These are phyloP conservation scores for Pestalotiopsis sp. DNA, from an alignment of 2,329 filamentous ascomycete species.

Conservation along the genomic window DNA sequence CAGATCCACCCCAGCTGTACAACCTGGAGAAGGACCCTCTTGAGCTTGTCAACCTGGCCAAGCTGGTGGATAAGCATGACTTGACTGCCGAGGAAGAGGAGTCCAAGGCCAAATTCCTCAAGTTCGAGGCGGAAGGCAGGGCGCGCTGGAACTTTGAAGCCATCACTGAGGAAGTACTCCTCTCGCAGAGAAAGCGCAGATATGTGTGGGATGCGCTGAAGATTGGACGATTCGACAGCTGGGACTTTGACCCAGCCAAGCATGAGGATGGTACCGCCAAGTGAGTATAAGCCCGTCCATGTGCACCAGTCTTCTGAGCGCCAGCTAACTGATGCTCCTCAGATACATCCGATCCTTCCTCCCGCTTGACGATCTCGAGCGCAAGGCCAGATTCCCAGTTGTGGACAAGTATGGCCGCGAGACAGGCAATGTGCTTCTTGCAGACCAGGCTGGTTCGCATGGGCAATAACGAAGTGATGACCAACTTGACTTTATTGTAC, in stretches of 20 bases:
- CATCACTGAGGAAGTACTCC: constrained; percentile 75
- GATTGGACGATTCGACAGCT: constrained; percentile 74
- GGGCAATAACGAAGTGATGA: constrained; percentile 33
- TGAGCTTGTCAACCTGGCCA: constrained; percentile 75
- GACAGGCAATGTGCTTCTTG: constrained; percentile 42
- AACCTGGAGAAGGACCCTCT: constrained; percentile 76
- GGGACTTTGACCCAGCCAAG: constrained; percentile 76
- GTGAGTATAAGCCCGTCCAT: constrained; percentile 41
- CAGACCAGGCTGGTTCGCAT: constrained; percentile 47
- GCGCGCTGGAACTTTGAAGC: constrained; percentile 79
- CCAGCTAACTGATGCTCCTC: constrained; percentile 24
- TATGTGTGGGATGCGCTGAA: constrained; percentile 81
- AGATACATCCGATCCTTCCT: constrained; percentile 87
- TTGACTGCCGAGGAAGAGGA: constrained; percentile 48
- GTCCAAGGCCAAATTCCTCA: constrained; percentile 54
- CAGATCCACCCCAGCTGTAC: constrained; percentile 83
- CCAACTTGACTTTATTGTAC: neutral
- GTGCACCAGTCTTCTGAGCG: constrained; percentile 33
- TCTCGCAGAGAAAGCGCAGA: constrained; percentile 77
- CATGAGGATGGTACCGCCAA: constrained; percentile 68
- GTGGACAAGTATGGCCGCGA: constrained; percentile 59
- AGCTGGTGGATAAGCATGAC: constrained; percentile 40
- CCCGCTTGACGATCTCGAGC: constrained; percentile 78
- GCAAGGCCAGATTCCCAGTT: constrained; percentile 71
- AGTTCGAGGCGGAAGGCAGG: constrained; percentile 74